Evolutionary conservation across 805 yeast genomes (phyloP), one percentile per base, ranked within the genome.

Genomic region (Saccharomycopsis capsularis): DNA sequence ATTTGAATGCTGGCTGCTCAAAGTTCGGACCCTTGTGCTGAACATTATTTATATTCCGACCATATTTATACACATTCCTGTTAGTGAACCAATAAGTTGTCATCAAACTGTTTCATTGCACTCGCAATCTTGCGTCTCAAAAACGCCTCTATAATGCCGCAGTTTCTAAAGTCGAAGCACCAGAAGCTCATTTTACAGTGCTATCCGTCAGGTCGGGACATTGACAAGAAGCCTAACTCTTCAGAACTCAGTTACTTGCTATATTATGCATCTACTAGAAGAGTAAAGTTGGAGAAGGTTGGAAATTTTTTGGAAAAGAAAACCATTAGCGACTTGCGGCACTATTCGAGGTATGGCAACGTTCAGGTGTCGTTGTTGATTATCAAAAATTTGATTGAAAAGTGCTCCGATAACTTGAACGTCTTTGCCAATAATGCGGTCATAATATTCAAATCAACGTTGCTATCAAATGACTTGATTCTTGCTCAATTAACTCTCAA

Each of bases 131-230:
- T n/a, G n/a, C n/a, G n/a, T n/a, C 38, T 34, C 19, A 47, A 42
- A 32, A 41, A 47, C 29, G 21, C 37, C 13, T 35, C 46, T 7
- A 25, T 25, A 29, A 47, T 47, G 50, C 50, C 50, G 32, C 44
- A 47, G 27, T 47, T 47, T 41, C 36, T 50, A 13, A 45, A 73
- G 40, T 85, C 95, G 2, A 90, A 91, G 63, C 98, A 90, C 64
- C 97, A 90, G 65, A 81, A 86, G 60, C 73, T 90, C 59, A 85
- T 93, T 35, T 75, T 84, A 45, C 95, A 87, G 64, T 93, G 98
- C 69, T 91, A 91, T 63, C 98, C 96, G 4, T 77, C 93, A 1
- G 96, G 97, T 1, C 75, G 88, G 53, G 82, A 81, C 5, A 75
- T 76, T 4, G 98, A 90, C 60, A 90, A 90, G 68, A 82, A 84